Conservation (phyloP, 805 yeast genomes). For the Metschnikowia drakensbergensis region DNA sequence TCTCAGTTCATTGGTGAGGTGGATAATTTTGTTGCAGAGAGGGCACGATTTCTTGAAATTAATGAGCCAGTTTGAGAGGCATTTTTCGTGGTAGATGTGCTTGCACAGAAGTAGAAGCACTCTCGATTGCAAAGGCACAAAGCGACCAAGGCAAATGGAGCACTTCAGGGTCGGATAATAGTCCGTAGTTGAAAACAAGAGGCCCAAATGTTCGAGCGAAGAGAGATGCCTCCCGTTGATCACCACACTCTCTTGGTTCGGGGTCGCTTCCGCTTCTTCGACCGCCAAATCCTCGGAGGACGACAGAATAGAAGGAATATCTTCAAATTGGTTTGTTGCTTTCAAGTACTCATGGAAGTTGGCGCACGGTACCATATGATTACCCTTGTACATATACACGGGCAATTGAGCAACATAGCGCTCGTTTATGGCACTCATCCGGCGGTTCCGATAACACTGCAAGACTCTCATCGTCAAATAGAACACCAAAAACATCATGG, state of each 20-base stretch:
- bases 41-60: slow-evolving; percentile 55
- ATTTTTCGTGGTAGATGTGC: slow-evolving; percentile 56
- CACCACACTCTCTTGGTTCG: not conserved
- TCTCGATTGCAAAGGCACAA: slow-evolving; percentile 41
- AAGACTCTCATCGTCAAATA: slow-evolving; percentile 29
- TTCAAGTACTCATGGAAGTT: slow-evolving; percentile 29
- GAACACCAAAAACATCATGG: slow-evolving; percentile 34
- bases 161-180: slow-evolving; percentile 44
- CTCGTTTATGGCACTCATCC: slow-evolving; percentile 26
- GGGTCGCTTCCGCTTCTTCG: not conserved
- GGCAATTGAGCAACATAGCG: slow-evolving; percentile 32
- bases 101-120: slow-evolving; percentile 56
- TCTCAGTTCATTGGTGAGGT: not conserved
- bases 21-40: slow-evolving; percentile 43
- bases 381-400: slow-evolving; percentile 34
- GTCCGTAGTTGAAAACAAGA: slow-evolving; percentile 11
- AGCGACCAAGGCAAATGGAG: slow-evolving; percentile 56
- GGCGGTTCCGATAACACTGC: slow-evolving; percentile 27
- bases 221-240: slow-evolving; percentile 11
- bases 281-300: slow-evolving; percentile 13
- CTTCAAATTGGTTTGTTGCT: slow-evolving; percentile 27
- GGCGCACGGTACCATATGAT: slow-evolving; percentile 30
- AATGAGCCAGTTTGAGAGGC: slow-evolving; percentile 59
- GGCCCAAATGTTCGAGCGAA: slow-evolving; percentile 4
- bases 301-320: slow-evolving; percentile 13